These are phyloP conservation scores for Suhomyces emberorum DNA, from an alignment of 805 yeast species.

Conservation along the genomic window DNA sequence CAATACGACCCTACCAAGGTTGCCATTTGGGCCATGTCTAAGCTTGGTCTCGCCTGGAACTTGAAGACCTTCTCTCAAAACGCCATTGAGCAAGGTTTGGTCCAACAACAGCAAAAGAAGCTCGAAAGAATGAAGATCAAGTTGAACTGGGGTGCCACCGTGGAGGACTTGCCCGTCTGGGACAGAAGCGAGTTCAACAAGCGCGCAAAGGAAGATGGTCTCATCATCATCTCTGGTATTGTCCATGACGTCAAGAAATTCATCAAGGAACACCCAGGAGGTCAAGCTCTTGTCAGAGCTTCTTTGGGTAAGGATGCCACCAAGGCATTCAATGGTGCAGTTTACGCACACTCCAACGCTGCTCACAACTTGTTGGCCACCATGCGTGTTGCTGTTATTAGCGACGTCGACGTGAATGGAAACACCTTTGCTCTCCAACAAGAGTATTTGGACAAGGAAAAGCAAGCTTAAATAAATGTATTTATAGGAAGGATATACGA, in stretches of 20 bases:
- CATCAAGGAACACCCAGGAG: constrained; percentile 81
- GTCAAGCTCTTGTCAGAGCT: constrained; percentile 65
- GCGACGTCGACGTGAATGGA: constrained; percentile 58
- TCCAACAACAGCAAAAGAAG: constrained; percentile 82
- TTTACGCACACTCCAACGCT: constrained; percentile 80
- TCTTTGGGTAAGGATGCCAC: constrained; percentile 81
- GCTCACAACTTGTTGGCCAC: constrained; percentile 80
- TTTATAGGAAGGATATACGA: not conserved
- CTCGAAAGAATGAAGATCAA: constrained; percentile 57
- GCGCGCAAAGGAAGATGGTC: constrained; percentile 51
- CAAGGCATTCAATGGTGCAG: constrained; percentile 82
- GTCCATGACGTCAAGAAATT: constrained; percentile 72
- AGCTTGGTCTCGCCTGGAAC: constrained; percentile 68
- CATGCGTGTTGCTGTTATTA: constrained; percentile 77
- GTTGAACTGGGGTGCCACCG: constrained; percentile 73
- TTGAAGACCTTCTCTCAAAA: constrained; percentile 74
- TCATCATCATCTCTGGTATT: constrained; percentile 72
- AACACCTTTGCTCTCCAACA: constrained; percentile 55
- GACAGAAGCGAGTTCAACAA: constrained; percentile 58
- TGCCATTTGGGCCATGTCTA: constrained; percentile 54
- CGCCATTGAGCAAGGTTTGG: constrained; percentile 77
- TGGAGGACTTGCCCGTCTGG: constrained; percentile 71
- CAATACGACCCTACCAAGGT: constrained; percentile 83
- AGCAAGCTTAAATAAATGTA: constrained; percentile 3
- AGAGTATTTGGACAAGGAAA: constrained; percentile 38